Base-by-base conservation (phyloP, 805 yeast species). In the Pichia cabralensis region DNA sequence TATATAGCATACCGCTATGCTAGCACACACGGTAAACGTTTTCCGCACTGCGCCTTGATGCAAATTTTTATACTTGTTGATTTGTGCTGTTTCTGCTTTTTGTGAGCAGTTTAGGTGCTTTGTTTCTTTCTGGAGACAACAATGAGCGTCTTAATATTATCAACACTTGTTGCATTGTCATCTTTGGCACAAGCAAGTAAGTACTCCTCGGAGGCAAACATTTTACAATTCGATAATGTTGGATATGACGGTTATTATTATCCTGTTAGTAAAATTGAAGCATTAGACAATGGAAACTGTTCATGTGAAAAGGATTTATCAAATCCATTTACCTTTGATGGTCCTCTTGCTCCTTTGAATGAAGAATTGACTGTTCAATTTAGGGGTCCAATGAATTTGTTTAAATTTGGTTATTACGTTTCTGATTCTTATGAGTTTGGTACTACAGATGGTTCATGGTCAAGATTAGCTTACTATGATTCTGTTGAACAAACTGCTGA, bases 311-410 rank as follows among this genome's bases (percentile, higher is more conserved):
- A 62, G 23, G 57, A 64, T 38, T 38, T 43, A 5, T 52, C 56
- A n/a, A 52, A 43, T 16, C 55, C 59, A 21, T 29, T 30, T 14
- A 20, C 48, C 5, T 74, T 75, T 44, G 57, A 66, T 8, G 89
- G 89, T 17, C 38, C 71, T 16, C 71, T 76, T 48, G 58, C 85
- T 19, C 92, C 92, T 6, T 51, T 80, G 26, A 61, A 78, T 51
- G 76, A 69, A 45, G 86, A 75, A 51, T 62, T 80, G 18, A 75
- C 85, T 4, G 84, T 80, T 12, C 92, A 80, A 52, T 72, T 80
- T 54, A 69, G 92, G 60, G 92, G 92, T 29, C 92, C 92, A 8
- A 52, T 80, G 40, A 59, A 67, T 12, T 61, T 80, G 48, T 55
- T 60, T 40, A 67, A 71, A 46, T 80, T 80, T 50, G 88, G 74